Evolutionary conservation across 106 monocot genomes (phyloP).

Genomic region (Allium sativum): DNA sequence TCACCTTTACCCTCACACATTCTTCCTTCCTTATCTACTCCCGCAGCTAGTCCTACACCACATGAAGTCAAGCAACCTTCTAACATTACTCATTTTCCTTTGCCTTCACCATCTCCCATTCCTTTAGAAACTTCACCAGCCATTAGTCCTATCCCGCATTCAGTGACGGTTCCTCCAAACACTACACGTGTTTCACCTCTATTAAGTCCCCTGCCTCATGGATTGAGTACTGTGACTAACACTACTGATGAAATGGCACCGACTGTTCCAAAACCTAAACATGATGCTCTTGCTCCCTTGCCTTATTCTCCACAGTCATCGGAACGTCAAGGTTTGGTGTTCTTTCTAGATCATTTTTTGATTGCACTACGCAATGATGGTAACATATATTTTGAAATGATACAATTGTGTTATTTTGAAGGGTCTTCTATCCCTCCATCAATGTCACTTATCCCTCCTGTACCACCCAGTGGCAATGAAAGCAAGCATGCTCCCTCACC

Average conservation of each 20-base stretch:
- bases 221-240: neutral
- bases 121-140: constrained; percentile 3
- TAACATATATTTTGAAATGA: too few species aligned
- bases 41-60: constrained; percentile 22
- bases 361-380: too few species aligned
- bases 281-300: constrained; percentile 15
- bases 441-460: constrained; percentile 16
- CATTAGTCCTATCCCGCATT: constrained; percentile 2
- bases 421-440: constrained; percentile 22
- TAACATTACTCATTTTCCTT: constrained; percentile 18
- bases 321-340: constrained; percentile 35
- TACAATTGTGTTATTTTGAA: neutral
- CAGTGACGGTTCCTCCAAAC: neutral
- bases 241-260: neutral
- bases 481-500: constrained; percentile 25
- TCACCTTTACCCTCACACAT: constrained; percentile 11
- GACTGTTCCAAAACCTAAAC: constrained; percentile 13
- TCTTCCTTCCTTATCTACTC: constrained; percentile 1
- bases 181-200: constrained; percentile 41
- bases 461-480: constrained; percentile 10
- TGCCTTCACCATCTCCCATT: neutral
- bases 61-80: constrained; percentile 13
- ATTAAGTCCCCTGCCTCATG: constrained; percentile 31
- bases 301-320: constrained; percentile 26
- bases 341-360: neutral